These are phyloP conservation scores for Kwoniella shivajii DNA, from an alignment of 1,284 basidiomycete genomes.

Conservation along the genomic window DNA sequence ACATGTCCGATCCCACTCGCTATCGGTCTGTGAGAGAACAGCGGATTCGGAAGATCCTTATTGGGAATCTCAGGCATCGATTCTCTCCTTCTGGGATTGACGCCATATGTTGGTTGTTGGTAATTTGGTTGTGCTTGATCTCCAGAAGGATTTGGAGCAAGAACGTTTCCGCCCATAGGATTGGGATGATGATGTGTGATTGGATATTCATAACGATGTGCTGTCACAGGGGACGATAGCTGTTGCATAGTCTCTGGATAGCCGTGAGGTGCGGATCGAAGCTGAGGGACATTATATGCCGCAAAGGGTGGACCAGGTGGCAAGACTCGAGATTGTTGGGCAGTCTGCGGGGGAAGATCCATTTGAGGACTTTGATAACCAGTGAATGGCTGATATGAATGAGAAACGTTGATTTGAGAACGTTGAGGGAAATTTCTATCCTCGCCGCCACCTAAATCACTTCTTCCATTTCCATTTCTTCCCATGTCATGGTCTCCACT, in stretches of 20 bases:
- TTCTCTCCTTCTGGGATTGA: slow-evolving; percentile 8
- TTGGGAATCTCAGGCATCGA: slow-evolving; percentile 14
- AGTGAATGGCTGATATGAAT: no score
- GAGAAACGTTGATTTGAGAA: slow-evolving; percentile 12
- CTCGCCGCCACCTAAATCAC: neutral
- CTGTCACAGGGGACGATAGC: slow-evolving; percentile 4
- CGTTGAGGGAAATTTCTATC: slow-evolving; percentile 14
- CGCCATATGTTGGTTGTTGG: neutral
- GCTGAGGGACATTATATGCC: slow-evolving; percentile 1
- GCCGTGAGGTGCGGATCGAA: slow-evolving; percentile 4
- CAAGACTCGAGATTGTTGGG: neutral
- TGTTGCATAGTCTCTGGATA: slow-evolving; percentile 3
- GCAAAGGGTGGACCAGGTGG: neutral
- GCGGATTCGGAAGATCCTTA: neutral
- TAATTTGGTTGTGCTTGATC: neutral
- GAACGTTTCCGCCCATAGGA: no score
- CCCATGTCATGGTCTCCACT: neutral
- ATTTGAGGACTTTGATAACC: neutral
- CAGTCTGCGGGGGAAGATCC: neutral
- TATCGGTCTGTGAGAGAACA: slow-evolving; percentile 1
- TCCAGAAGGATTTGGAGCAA: no score
- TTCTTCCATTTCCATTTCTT: neutral
- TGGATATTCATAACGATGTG: slow-evolving; percentile 8
- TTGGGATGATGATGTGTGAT: neutral
- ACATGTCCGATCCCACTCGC: neutral